Evolutionary conservation across 805 yeast species (phyloP).

Genomic region (Schwanniomyces occidentalis): DNA sequence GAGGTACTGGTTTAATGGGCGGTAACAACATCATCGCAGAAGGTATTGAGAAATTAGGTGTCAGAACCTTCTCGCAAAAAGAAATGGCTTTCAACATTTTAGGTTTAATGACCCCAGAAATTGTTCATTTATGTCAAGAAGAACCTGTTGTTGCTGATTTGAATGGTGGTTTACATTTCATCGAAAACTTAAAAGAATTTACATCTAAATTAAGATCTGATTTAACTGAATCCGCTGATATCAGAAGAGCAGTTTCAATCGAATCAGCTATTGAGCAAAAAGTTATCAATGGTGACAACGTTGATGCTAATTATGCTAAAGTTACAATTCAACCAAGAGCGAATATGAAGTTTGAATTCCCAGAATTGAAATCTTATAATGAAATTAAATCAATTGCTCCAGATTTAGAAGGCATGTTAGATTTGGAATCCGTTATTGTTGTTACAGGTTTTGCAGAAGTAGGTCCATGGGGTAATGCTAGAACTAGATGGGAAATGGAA

Average conservation of each 20-base stretch:
- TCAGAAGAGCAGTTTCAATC: constrained; percentile 92
- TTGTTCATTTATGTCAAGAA: constrained; percentile 84
- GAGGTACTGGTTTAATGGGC: constrained; percentile 99
- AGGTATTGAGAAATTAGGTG: constrained; percentile 94
- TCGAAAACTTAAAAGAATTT: constrained; percentile 87
- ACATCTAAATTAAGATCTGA: constrained; percentile 78
- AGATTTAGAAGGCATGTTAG: constrained; percentile 85
- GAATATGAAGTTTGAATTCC: constrained; percentile 92
- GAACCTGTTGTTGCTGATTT: constrained; percentile 96
- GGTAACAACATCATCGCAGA: constrained; percentile 97
- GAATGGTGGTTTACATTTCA: constrained; percentile 96
- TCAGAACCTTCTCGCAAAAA: constrained; percentile 96
- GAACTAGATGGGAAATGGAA: constrained; percentile 99
- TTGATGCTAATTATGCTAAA: constrained; percentile 81
- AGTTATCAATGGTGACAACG: constrained; percentile 82
- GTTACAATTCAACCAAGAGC: constrained; percentile 89
- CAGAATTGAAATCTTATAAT: constrained; percentile 74
- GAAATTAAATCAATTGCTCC: constrained; percentile 69
- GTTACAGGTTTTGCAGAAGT: constrained; percentile 98
- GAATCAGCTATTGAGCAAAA: constrained; percentile 88
- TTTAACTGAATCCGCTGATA: constrained; percentile 78
- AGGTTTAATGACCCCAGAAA: constrained; percentile 87
- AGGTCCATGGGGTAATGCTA: constrained; percentile 98
- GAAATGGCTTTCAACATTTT: constrained; percentile 99
- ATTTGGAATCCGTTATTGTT: constrained; percentile 88